Conservation (phyloP, 169 alveolate genomes). For the Eimeria tenella region DNA sequence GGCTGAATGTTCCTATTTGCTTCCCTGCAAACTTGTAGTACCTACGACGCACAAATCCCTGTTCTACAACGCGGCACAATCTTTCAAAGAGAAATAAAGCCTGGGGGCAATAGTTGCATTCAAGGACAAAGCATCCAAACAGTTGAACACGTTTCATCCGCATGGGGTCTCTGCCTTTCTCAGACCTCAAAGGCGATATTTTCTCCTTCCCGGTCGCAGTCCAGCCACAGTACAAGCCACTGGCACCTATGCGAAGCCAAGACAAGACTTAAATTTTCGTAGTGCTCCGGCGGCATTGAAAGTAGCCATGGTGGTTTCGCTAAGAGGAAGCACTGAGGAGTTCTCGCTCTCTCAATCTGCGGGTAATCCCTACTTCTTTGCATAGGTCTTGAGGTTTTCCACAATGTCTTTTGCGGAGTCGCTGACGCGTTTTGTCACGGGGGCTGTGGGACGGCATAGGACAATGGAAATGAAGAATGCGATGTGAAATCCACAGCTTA, state of each 20-base stretch:
- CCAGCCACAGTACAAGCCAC: constrained; percentile 93
- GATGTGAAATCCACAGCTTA: not conserved
- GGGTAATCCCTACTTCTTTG: constrained; percentile 43
- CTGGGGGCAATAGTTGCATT: too few relatives aligned
- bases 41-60: constrained; percentile 81
- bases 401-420: constrained; percentile 47
- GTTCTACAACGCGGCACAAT: not conserved
- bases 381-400: constrained; percentile 58
- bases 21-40: constrained; percentile 86
- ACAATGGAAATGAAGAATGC: not conserved
- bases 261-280: not conserved
- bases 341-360: too few relatives aligned
- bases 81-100: too few relatives aligned
- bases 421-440: constrained; percentile 66
- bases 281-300: too few relatives aligned
- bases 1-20: constrained; percentile 85
- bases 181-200: constrained; percentile 96
- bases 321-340: too few relatives aligned
- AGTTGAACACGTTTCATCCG: too few relatives aligned
- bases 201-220: constrained; percentile 98
- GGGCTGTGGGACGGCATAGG: constrained; percentile 33
- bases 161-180: not conserved
- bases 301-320: too few relatives aligned
- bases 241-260: constrained; percentile 60
- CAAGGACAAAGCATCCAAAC: too few relatives aligned